Conservation (phyloP, 768 basidiomycete genomes). For the Paxillus ammoniavirescens region DNA sequence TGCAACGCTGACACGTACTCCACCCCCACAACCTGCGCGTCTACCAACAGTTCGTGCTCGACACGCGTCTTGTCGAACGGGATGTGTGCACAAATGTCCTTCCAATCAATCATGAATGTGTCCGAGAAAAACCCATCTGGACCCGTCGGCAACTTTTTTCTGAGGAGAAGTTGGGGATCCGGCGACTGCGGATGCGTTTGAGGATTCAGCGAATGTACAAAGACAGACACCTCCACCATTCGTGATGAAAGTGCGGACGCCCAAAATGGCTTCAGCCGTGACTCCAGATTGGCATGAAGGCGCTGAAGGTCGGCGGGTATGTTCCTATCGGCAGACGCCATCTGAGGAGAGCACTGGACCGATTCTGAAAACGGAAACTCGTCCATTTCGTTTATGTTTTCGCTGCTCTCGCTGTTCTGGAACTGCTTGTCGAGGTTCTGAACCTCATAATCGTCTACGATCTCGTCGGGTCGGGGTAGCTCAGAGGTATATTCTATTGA, state of each 20-base stretch:
- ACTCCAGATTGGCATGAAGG: slow-evolving; percentile 73
- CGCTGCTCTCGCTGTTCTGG: slow-evolving; percentile 22
- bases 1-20: slow-evolving; percentile 45
- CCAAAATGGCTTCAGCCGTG: slow-evolving; percentile 80
- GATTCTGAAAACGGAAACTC: not conserved
- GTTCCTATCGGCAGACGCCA: slow-evolving; percentile 17
- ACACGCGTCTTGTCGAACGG: slow-evolving; percentile 48
- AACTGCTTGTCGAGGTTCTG: slow-evolving; percentile 57
- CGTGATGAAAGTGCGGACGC: slow-evolving; percentile 65
- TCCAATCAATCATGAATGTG: slow-evolving; percentile 65
- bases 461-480: slow-evolving; percentile 52
- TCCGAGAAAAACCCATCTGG: slow-evolving; percentile 74
- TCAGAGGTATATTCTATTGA: slow-evolving; percentile 30
- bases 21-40: slow-evolving; percentile 41
- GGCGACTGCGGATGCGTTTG: slow-evolving; percentile 28
- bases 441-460: slow-evolving; percentile 56
- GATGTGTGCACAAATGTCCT: slow-evolving; percentile 58
- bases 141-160: slow-evolving; percentile 52
- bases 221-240: slow-evolving; percentile 61
- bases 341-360: slow-evolving; percentile 12
- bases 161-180: slow-evolving; percentile 46
- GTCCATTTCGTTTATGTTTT: slow-evolving; percentile 18
- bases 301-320: slow-evolving; percentile 41
- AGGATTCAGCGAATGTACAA: slow-evolving; percentile 28
- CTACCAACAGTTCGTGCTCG: slow-evolving; percentile 52